phyloP scores from a whole-genome alignment of 805 yeast species.

The Candida tallmaniae region DNA sequence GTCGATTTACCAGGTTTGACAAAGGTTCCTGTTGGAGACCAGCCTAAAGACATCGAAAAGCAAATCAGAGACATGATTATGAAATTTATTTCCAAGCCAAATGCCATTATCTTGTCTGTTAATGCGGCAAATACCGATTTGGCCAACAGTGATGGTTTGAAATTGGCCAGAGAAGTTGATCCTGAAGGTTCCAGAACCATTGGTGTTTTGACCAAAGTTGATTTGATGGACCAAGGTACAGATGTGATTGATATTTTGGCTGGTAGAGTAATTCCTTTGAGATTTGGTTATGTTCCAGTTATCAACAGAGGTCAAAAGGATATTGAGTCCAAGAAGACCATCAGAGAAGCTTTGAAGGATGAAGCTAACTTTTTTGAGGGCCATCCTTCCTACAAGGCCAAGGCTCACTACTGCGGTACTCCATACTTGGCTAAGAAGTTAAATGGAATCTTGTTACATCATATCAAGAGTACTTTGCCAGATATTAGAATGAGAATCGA shows the following conservation, averaged over 20 bases:
- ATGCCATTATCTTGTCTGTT: constrained; percentile 90
- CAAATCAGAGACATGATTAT: constrained; percentile 91
- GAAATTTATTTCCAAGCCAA: constrained; percentile 92
- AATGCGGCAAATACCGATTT: constrained; percentile 95
- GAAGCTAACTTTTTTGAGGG: constrained; percentile 79
- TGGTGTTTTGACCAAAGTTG: constrained; percentile 95
- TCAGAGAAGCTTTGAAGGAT: constrained; percentile 78
- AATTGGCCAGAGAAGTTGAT: constrained; percentile 95
- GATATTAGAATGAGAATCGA: constrained; percentile 91
- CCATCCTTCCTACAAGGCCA: constrained; percentile 87
- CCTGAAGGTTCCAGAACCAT: constrained; percentile 95
- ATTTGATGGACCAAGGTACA: constrained; percentile 96
- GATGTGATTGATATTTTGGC: constrained; percentile 94
- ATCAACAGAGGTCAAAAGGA: constrained; percentile 97
- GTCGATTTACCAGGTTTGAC: constrained; percentile 98
- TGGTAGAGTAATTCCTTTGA: constrained; percentile 90
- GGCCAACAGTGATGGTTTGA: constrained; percentile 95
- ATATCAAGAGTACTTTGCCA: constrained; percentile 65
- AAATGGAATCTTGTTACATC: constrained; percentile 82
- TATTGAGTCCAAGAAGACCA: constrained; percentile 82
- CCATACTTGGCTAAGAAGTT: constrained; percentile 92
- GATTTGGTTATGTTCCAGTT: constrained; percentile 96
- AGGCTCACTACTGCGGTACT: constrained; percentile 97
- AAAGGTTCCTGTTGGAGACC: constrained; percentile 98
- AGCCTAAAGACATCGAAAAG: constrained; percentile 93